Evolutionary conservation across 768 basidiomycete species (phyloP).

Genomic region (Favolaschia claudopus): DNA sequence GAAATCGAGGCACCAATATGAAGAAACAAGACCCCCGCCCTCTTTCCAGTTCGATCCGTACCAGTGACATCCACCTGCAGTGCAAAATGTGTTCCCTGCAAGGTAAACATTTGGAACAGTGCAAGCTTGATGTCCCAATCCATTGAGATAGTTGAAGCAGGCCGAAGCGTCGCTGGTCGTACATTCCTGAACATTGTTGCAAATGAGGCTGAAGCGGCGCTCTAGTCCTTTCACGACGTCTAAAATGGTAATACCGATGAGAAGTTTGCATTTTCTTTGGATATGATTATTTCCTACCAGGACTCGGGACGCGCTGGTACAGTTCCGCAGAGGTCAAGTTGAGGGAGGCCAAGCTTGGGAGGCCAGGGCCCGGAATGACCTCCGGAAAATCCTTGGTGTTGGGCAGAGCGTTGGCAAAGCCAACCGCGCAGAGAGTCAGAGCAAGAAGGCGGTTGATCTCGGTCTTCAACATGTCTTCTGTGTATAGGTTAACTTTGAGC

Average conservation of each 20-base stretch:
- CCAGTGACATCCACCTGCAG: background rate
- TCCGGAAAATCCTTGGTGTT: background rate
- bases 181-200: background rate
- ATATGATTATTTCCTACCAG: background rate
- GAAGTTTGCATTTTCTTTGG: background rate
- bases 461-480: no score
- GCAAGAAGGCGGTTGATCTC: no score
- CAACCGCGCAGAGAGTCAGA: background rate
- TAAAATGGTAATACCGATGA: background rate
- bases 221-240: background rate
- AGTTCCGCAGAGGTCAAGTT: background rate
- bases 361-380: conserved; percentile 1
- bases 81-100: background rate
- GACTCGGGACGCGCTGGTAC: background rate
- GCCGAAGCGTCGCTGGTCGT: background rate
- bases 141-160: background rate
- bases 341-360: background rate
- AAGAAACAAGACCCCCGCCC: background rate
- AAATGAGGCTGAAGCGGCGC: background rate
- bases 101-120: background rate
- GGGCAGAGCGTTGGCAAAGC: background rate
- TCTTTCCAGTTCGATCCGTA: background rate
- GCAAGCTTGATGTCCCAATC: background rate
- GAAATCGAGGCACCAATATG: background rate
- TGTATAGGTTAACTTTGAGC: no score